These are phyloP conservation scores for Lantana camara DNA, from an alignment of 257 asterid genomes.

Conservation along the genomic window DNA sequence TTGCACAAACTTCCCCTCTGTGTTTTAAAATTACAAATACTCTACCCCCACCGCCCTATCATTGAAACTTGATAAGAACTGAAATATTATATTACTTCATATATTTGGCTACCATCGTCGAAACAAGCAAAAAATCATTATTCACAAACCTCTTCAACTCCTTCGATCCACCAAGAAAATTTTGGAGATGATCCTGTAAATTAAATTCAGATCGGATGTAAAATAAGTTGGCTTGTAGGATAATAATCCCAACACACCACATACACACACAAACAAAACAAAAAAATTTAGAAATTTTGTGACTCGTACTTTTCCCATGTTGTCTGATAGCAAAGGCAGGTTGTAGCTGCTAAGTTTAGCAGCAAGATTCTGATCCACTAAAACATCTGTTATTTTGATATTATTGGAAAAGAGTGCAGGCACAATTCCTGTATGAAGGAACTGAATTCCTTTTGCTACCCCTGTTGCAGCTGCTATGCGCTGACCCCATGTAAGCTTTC, in stretches of 20 bases:
- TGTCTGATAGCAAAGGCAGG: slow-evolving; percentile 68
- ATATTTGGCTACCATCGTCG: no score
- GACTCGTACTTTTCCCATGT: slow-evolving; percentile 48
- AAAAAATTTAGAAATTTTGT: no score
- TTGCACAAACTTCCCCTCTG: no score
- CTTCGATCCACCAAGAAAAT: slow-evolving; percentile 41
- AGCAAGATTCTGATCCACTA: slow-evolving; percentile 71
- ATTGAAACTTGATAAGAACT: no score
- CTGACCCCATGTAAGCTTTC: slow-evolving; percentile 75
- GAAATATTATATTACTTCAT: no score
- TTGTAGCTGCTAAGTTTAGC: slow-evolving; percentile 77
- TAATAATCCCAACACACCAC: background rate
- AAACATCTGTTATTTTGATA: slow-evolving; percentile 67
- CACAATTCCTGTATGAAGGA: slow-evolving; percentile 82
- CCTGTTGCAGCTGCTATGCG: slow-evolving; percentile 85
- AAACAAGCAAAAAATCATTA: no score
- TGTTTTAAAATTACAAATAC: no score
- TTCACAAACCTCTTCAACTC: slow-evolving; percentile 41
- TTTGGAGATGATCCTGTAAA: slow-evolving; percentile 47
- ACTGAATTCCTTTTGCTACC: slow-evolving; percentile 90
- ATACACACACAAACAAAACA: slow-evolving; percentile 11
- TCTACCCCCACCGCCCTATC: no score
- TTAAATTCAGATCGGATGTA: slow-evolving; percentile 24
- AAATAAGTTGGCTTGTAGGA: slow-evolving; percentile 20
- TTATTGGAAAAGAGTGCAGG: slow-evolving; percentile 70